Evolutionary conservation across 2,329 filamentous ascomycete species (phyloP).

Genomic region (Cercospora nicotianae): DNA sequence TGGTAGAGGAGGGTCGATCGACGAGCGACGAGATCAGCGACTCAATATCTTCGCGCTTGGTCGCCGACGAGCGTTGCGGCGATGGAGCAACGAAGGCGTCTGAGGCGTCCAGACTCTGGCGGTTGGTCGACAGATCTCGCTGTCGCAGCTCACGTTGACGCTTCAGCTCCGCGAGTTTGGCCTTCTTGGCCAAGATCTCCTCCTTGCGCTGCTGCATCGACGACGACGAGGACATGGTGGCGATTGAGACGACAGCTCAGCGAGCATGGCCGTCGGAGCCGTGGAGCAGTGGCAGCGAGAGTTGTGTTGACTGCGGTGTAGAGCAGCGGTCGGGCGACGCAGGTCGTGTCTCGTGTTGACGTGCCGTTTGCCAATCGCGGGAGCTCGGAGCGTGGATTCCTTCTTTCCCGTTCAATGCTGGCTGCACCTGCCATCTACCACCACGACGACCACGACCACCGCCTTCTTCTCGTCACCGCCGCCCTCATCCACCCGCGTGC

Average conservation of each 20-base stretch:
- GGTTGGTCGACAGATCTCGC: conserved; percentile 69
- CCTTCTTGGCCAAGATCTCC: conserved; percentile 95
- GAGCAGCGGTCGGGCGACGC: background rate
- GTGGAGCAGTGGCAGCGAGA: background rate
- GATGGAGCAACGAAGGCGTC: conserved; percentile 72
- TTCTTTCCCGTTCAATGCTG: conserved; percentile 2
- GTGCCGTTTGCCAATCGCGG: conserved; percentile 4
- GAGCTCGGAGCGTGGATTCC: background rate
- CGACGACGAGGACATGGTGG: conserved; percentile 18
- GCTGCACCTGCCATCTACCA: conserved; percentile 7
- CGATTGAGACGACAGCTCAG: background rate
- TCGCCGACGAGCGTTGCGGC: conserved; percentile 62
- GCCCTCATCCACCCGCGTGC: conserved; percentile 5
- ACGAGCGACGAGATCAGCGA: conserved; percentile 81
- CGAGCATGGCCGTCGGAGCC: conserved; percentile 11
- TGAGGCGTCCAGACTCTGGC: conserved; percentile 66
- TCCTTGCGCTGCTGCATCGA: conserved; percentile 72
- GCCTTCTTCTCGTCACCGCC: conserved; percentile 5
- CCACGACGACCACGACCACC: conserved; percentile 8
- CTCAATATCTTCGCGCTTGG: conserved; percentile 74
- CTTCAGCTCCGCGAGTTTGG: conserved; percentile 94
- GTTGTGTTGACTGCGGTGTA: background rate
- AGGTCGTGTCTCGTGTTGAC: background rate
- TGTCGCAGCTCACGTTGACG: conserved; percentile 82
- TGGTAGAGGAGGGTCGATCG: conserved; percentile 54